Conservation (phyloP, 208 protist species). For the Acanthamoeba sp. region DNA sequence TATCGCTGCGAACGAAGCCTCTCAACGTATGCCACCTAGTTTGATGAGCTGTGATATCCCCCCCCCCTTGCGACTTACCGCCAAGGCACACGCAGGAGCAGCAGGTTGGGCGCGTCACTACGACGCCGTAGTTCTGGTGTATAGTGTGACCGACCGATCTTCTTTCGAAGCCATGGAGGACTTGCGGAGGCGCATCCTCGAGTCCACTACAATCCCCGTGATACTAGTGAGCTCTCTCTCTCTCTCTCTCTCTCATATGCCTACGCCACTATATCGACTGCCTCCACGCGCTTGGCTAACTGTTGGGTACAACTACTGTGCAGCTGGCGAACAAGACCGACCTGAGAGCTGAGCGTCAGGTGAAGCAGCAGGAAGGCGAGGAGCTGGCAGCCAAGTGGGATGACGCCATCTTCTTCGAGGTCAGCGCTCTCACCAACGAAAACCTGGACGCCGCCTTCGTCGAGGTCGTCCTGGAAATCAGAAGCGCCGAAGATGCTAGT, state of each 20-base stretch:
- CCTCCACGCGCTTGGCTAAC: background rate
- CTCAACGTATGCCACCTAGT: too few relatives aligned
- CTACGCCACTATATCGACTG: background rate
- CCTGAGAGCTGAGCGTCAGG: constrained; percentile 82
- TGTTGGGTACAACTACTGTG: too few relatives aligned
- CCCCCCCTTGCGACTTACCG: background rate
- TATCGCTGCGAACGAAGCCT: too few relatives aligned
- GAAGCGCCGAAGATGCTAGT: background rate
- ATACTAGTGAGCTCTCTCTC: background rate
- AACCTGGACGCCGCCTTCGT: constrained; percentile 85
- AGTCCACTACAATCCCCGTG: background rate
- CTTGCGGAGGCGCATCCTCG: background rate
- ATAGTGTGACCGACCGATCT: constrained; percentile 51
- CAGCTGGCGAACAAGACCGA: constrained; percentile 89
- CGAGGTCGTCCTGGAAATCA: background rate
- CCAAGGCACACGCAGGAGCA: background rate
- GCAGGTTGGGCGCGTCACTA: background rate
- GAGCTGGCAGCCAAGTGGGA: constrained; percentile 85
- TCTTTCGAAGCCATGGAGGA: constrained; percentile 32
- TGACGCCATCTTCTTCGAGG: constrained; percentile 83
- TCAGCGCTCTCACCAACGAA: constrained; percentile 85
- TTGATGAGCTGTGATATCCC: background rate
- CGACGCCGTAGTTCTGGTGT: constrained; percentile 27
- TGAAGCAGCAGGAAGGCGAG: constrained; percentile 83
- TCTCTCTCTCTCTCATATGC: background rate